Base-by-base conservation (phyloP, 257 asterid species). In the Nicotiana sylvestris region DNA sequence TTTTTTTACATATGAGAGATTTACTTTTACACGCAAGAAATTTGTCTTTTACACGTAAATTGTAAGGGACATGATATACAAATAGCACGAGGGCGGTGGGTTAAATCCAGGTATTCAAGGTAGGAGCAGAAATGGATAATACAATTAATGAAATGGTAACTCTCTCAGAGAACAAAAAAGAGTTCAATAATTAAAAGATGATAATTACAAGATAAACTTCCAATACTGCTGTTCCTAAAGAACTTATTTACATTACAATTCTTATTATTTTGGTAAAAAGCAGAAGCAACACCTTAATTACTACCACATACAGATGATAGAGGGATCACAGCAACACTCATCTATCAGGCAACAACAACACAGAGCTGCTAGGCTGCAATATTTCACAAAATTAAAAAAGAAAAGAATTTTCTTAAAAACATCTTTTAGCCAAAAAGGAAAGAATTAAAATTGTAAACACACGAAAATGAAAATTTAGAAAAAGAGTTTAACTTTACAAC, bases 321-420 rank as follows among this genome's bases (percentile, higher is more conserved):
- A 76, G 9, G 80, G 80, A 76, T 76, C 80, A 51, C 80, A 76
- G 64, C 80, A 76, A 51, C 80, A 76, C 43, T 76, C 80, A 76
- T 76, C 80, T 49, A 76, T 3, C 80, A 76, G 27, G 80, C 80
- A 76, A 30, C 80, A 76, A 51, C 80, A 74, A 74, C 80, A 74
- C 80, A 74, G 46, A 74, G 80, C 80, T 74, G 80, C 64, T 27
- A 74, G 27, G 10, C 80, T 74, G 80, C 78, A 72, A 72, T 4
- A 43, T 9, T 10, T 43, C n/a, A 39, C 35, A n/a, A 35, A 13
- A 18, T 12, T 17, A 39, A 10, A 69, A 10, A 4, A n/a, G 8
- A 43, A 53, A 53, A 53, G 17, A 2, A 11, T 53, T 53, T 53
- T 0, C 17, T 53, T 53, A 53, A 18, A 58, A 58, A 6, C 65